Base-by-base conservation (phyloP, 306 rosid species). In the Quercus gilva region DNA sequence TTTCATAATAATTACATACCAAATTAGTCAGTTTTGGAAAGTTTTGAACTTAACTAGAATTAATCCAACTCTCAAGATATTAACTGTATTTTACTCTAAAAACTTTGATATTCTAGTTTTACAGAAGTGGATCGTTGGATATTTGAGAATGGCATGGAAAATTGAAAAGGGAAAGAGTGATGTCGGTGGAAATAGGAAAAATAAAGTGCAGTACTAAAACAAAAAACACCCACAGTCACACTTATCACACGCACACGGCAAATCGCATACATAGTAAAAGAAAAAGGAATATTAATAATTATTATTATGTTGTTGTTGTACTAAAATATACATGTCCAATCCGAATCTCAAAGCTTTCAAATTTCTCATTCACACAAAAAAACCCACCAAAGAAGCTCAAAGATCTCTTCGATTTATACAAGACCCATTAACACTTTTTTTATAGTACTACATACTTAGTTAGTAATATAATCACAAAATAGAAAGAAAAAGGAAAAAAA, bases 161-260 rank as follows among this genome's bases (percentile, higher is more conserved):
- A 72, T 49, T 25, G 14, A 70, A 75, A 75, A 75, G 13, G n/a
- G 17, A 26, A 26, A n/a, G 65, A n/a, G 53, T 21, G 19, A 79
- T 85, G 90, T 85, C 90, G 90, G 87, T 80, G 88, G 88, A 84
- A 83, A 83, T 74, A 74, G 86, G 76, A 65, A 85, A 74, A 61
- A 33, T 28, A 20, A 1, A 1, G 4, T 3, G 33, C 5, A 23
- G 21, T 33, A 33, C 52, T 3, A 35, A 67, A 33, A 18, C 4
- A 0, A 26, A 33, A 15, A 15, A 67, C 25, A 2, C 25, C 10
- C 51, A 35, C 9, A 11, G 71, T 11, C 15, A 21, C 31, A 58
- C 65, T 10, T 10, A 26, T 41, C 51, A 33, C 73, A 73, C 64
- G 72, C 59, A n/a, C 78, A 64, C 86, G 9, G 69, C 31, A 49